These are phyloP conservation scores for Porcisia deanei DNA, from an alignment of 208 protist genomes.

Conservation along the genomic window DNA sequence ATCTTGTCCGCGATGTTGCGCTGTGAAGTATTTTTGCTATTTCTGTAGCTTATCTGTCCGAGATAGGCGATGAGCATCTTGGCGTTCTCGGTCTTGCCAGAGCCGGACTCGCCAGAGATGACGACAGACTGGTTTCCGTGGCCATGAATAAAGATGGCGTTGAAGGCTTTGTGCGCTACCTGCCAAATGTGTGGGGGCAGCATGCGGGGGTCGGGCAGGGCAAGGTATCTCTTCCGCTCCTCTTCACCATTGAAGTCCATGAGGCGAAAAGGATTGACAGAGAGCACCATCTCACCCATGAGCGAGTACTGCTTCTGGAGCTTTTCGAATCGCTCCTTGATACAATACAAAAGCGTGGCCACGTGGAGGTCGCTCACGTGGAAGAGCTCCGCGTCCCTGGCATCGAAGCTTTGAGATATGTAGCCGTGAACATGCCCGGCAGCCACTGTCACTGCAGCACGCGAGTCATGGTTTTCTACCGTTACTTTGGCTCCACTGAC, in stretches of 20 bases:
- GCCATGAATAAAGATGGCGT: slow-evolving; percentile 71
- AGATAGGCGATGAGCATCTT: slow-evolving; percentile 91
- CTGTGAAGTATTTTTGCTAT: slow-evolving; percentile 72
- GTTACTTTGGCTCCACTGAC: slow-evolving; percentile 54
- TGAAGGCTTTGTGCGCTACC: slow-evolving; percentile 85
- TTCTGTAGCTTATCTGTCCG: slow-evolving; percentile 76
- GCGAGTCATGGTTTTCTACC: slow-evolving; percentile 42
- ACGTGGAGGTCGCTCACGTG: slow-evolving; percentile 91
- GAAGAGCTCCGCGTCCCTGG: slow-evolving; percentile 75
- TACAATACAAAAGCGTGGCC: slow-evolving; percentile 86
- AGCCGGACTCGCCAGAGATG: slow-evolving; percentile 95
- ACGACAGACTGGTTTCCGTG: slow-evolving; percentile 89
- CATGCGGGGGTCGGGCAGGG: slow-evolving; percentile 43
- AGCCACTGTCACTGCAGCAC: slow-evolving; percentile 33
- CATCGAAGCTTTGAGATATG: slow-evolving; percentile 78
- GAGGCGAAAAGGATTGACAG: slow-evolving; percentile 92
- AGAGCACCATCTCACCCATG: slow-evolving; percentile 94
- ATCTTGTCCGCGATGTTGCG: slow-evolving; percentile 69
- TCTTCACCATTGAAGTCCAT: slow-evolving; percentile 84
- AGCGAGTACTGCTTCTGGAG: slow-evolving; percentile 86
- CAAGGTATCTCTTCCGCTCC: slow-evolving; percentile 77
- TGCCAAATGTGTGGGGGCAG: slow-evolving; percentile 93
- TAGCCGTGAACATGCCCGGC: slow-evolving; percentile 65
- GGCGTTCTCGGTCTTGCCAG: slow-evolving; percentile 95
- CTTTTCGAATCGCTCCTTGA: slow-evolving; percentile 88